Percentiles rank a stretch among this genome's conserved stretches.
Evolutionary conservation across 805 yeast species (phyloP).

Genomic region (Saccharomycodes ludwigii): DNA sequence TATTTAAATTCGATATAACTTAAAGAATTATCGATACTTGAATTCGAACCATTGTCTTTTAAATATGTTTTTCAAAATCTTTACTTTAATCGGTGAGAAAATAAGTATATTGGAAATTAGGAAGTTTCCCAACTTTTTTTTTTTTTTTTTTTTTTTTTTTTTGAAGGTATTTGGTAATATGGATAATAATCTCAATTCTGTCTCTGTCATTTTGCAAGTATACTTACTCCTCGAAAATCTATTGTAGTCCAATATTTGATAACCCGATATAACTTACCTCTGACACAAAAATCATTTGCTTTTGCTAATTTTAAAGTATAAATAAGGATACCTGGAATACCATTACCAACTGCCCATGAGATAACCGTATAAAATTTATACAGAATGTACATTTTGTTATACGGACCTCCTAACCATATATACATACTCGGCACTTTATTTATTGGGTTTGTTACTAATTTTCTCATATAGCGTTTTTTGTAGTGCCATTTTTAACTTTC

Average conservation of each 20-base stretch:
- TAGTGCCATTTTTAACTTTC: slow-evolving; percentile 5
- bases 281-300: background rate
- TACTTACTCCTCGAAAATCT: slow-evolving; percentile 9
- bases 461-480: slow-evolving; percentile 1
- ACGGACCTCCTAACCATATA: slow-evolving; percentile 6
- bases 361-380: slow-evolving; percentile 1
- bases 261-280: slow-evolving; percentile 7
- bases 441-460: background rate
- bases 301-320: background rate
- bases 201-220: slow-evolving; percentile 7
- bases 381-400: slow-evolving; percentile 1
- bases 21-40: too few relatives aligned
- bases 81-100: too few relatives aligned
- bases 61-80: too few relatives aligned
- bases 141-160: too few relatives aligned
- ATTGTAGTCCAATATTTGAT: slow-evolving; percentile 11
- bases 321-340: slow-evolving; percentile 3
- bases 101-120: too few relatives aligned
- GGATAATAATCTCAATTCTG: slow-evolving; percentile 18
- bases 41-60: too few relatives aligned
- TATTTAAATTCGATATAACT: too few relatives aligned
- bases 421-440: background rate
- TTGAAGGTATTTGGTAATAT: slow-evolving; percentile 57
- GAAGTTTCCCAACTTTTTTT: too few relatives aligned
- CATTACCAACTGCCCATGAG: slow-evolving; percentile 3